Percentiles rank a stretch among this genome's conserved stretches.
Conservation (phyloP, 805 yeast genomes). For the Nakazawaea holstii region DNA sequence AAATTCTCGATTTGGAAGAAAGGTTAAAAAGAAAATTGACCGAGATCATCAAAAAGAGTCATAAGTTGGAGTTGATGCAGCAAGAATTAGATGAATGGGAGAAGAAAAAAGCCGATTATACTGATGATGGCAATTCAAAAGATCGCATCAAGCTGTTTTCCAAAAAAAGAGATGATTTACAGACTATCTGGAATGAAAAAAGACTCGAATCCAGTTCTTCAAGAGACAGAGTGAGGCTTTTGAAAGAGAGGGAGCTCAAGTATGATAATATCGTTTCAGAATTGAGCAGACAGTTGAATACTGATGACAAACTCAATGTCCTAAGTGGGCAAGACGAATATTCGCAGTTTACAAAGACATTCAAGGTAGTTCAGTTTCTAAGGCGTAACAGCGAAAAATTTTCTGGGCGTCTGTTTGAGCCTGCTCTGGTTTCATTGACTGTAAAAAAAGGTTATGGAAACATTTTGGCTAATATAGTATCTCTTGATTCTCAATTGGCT, state of each 20-base stretch:
- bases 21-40: slow-evolving; percentile 30
- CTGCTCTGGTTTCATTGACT: slow-evolving; percentile 64
- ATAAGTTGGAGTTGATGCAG: slow-evolving; percentile 14
- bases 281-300: slow-evolving; percentile 19
- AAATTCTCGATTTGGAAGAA: slow-evolving; percentile 26
- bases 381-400: slow-evolving; percentile 33
- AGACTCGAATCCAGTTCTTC: slow-evolving; percentile 7
- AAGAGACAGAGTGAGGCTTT: background rate
- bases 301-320: slow-evolving; percentile 47
- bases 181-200: slow-evolving; percentile 13
- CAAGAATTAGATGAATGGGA: slow-evolving; percentile 19
- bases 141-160: background rate
- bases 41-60: slow-evolving; percentile 23
- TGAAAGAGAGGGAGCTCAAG: slow-evolving; percentile 1
- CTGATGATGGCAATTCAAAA: background rate
- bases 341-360: slow-evolving; percentile 28
- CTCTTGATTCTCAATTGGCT: slow-evolving; percentile 48
- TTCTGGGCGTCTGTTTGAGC: slow-evolving; percentile 51
- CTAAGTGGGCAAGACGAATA: slow-evolving; percentile 28
- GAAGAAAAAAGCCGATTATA: slow-evolving; percentile 19
- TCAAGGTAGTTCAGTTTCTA: slow-evolving; percentile 36
- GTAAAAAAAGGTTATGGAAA: slow-evolving; percentile 44
- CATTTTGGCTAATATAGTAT: slow-evolving; percentile 54
- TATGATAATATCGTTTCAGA: background rate
- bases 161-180: slow-evolving; percentile 14